Evolutionary conservation across 371 early-diverging fungal genomes (phyloP).

Genomic region (Mortierella sp.): DNA sequence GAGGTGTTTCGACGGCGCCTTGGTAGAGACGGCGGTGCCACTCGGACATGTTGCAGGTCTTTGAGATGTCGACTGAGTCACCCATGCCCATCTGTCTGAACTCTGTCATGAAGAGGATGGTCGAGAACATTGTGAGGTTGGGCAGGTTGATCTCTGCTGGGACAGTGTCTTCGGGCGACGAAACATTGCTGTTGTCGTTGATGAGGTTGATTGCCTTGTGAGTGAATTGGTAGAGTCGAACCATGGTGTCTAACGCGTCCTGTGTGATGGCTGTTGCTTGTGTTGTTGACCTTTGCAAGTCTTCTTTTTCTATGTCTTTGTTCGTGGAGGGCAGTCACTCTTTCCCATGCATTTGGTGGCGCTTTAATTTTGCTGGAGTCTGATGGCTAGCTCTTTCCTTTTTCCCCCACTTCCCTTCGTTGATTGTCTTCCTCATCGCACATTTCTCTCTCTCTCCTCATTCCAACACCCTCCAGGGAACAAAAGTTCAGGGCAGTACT

Average conservation of each 20-base stretch:
- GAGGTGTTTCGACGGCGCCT: conserved; percentile 4
- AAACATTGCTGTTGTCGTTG: conserved; percentile 13
- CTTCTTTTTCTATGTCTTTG: background rate
- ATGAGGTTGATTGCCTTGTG: conserved; percentile 26
- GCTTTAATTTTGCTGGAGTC: background rate
- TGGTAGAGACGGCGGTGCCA: conserved; percentile 44
- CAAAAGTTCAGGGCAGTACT: too few species aligned
- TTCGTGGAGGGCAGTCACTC: background rate
- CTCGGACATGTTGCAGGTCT: conserved; percentile 53
- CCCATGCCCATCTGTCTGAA: conserved; percentile 36
- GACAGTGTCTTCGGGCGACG: background rate
- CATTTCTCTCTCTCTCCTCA: too few species aligned
- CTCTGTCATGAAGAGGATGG: conserved; percentile 44
- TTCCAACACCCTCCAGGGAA: too few species aligned
- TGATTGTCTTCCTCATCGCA: background rate
- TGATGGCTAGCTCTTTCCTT: background rate
- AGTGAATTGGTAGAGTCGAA: conserved; percentile 38
- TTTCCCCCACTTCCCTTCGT: background rate
- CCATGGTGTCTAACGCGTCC: conserved; percentile 11
- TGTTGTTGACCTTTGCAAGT: background rate
- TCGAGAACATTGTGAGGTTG: conserved; percentile 41
- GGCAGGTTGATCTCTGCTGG: conserved; percentile 29
- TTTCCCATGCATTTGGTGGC: background rate
- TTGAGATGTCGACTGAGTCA: conserved; percentile 33
- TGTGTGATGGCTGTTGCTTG: background rate